Evolutionary conservation across 2,329 filamentous ascomycete species (phyloP).

Genomic region (Fusarium haematococcum): DNA sequence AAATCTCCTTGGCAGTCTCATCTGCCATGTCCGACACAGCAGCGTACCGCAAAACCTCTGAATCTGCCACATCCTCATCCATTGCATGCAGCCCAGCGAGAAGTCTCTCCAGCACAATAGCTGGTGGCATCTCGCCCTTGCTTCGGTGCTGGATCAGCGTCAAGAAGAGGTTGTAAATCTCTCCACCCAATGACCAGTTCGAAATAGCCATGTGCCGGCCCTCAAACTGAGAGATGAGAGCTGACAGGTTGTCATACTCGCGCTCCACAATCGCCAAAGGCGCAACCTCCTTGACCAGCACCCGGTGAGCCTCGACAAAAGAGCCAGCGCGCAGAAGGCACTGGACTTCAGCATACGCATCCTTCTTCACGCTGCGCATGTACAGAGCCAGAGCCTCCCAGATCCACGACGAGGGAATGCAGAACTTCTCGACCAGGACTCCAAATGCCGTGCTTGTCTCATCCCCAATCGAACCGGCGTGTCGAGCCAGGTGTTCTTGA

Average conservation of each 20-base stretch:
- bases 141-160: slow-evolving; percentile 60
- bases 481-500: slow-evolving; percentile 79
- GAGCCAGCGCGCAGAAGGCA: slow-evolving; percentile 83
- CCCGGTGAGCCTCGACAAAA: slow-evolving; percentile 84
- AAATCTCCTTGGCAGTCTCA: slow-evolving; percentile 75
- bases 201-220: slow-evolving; percentile 70
- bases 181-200: slow-evolving; percentile 83
- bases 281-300: slow-evolving; percentile 83
- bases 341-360: slow-evolving; percentile 78
- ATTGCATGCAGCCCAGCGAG: slow-evolving; percentile 67
- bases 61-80: slow-evolving; percentile 57
- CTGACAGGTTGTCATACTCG: slow-evolving; percentile 77
- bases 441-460: slow-evolving; percentile 68
- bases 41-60: slow-evolving; percentile 69
- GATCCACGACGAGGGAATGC: slow-evolving; percentile 82
- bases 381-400: slow-evolving; percentile 89
- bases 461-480: slow-evolving; percentile 74
- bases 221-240: slow-evolving; percentile 79
- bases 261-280: slow-evolving; percentile 85
- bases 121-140: slow-evolving; percentile 54
- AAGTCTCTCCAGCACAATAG: slow-evolving; percentile 66
- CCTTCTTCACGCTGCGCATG: slow-evolving; percentile 78
- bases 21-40: slow-evolving; percentile 86
- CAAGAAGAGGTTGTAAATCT: slow-evolving; percentile 78
- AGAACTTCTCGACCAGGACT: slow-evolving; percentile 72